Evolutionary conservation across 768 basidiomycete species (phyloP).

Genomic region (Thelephora aurantiotincta): DNA sequence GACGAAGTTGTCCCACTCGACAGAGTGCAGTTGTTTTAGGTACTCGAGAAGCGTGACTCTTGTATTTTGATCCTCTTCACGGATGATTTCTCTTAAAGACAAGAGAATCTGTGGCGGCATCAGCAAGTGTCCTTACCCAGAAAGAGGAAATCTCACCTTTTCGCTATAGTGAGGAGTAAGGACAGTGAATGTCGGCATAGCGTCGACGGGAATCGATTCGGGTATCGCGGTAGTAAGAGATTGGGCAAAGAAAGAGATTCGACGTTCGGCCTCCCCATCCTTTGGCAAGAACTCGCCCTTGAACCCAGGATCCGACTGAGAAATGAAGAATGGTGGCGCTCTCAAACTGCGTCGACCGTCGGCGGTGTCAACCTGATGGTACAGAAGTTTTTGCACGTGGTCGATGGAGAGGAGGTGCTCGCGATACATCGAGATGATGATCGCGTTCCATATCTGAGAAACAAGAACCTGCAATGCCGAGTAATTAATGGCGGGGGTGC

Average conservation of each 20-base stretch:
- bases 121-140: background rate
- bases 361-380: slow-evolving; percentile 84
- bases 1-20: slow-evolving; percentile 99
- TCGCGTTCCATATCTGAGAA: slow-evolving; percentile 98
- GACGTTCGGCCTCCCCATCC: slow-evolving; percentile 90
- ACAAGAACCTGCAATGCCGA: slow-evolving; percentile 60
- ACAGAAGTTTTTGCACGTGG: slow-evolving; percentile 94
- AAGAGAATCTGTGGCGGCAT: slow-evolving; percentile 55
- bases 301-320: slow-evolving; percentile 77
- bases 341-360: slow-evolving; percentile 86
- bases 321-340: slow-evolving; percentile 96
- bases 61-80: slow-evolving; percentile 94
- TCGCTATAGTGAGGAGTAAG: slow-evolving; percentile 97
- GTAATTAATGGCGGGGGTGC: background rate
- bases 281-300: slow-evolving; percentile 87
- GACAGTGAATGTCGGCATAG: slow-evolving; percentile 99
- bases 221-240: slow-evolving; percentile 93
- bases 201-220: slow-evolving; percentile 87
- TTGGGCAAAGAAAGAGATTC: slow-evolving; percentile 98
- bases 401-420: slow-evolving; percentile 98
- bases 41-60: slow-evolving; percentile 96
- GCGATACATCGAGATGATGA: slow-evolving; percentile 99
- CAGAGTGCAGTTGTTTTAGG: slow-evolving; percentile 92
- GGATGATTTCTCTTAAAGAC: slow-evolving; percentile 94
- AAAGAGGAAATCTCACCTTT: slow-evolving; percentile 41